Evolutionary conservation across 2,329 filamentous ascomycete genomes (phyloP), one percentile per base, ranked within the genome.

Genomic region (Fusarium gaditjirri): DNA sequence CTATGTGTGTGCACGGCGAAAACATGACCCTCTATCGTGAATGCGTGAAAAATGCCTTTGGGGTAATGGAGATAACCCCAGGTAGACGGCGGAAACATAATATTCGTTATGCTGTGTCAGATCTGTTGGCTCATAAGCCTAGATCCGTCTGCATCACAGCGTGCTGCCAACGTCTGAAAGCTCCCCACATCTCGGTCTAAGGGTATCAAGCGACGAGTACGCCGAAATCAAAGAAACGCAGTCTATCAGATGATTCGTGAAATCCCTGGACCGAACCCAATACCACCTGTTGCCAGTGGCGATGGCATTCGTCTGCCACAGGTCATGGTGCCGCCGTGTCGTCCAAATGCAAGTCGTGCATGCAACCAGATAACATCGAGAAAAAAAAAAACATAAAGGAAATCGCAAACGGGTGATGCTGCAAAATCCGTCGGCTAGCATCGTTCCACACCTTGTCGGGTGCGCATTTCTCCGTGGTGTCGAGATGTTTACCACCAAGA

Each of bases 401-500:
- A 73, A 69, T 62, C 46, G 71, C 75, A 78, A 76, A 64, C 53
- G 67, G 58, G 66, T 49, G 54, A 71, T 74, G 67, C 65, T 71
- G 69, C 59, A 61, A 43, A 61, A 65, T 49, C n/a, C 52, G 58
- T 57, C 64, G 60, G 49, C 57, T 54, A 72, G 68, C 75, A 74
- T 71, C 71, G 38, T 68, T 68, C 71, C 64, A 66, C 75, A 77
- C 59, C 46, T 38, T 12, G 36, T 6, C 19, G 41, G 67, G 58
- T 71, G 65, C 58, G 59, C 68, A 38, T 39, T 33, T 52, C 47
- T 50, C 27, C 23, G 55, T 50, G 63, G 67, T 70, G 65, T 33
- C 38, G n/a, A 54, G 62, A 68, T 74, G 65, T 82, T 85, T 88
- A 89, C 88, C 87, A 94, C 92, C 92, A 93, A 75, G 89, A 91